Evolutionary conservation across 2,329 filamentous ascomycete genomes (phyloP), one percentile per base, ranked within the genome.

Genomic region (Gyromitra esculenta): DNA sequence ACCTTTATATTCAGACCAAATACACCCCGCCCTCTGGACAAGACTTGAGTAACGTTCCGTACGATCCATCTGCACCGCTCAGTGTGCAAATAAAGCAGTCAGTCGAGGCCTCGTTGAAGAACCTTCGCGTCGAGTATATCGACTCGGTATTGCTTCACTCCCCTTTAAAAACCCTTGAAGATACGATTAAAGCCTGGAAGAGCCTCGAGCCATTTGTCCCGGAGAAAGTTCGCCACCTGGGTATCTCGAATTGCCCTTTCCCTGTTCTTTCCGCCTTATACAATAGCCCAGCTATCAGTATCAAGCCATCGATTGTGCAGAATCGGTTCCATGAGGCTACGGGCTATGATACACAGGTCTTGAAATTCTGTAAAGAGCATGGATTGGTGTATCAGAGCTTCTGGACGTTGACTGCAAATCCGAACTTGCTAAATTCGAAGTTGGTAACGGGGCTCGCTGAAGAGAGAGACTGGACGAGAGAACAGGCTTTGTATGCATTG

Each of bases 1-100:
- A 91, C 43, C 80, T 95, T 60, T 93, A 90, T 82, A 86, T 94
- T 57, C 92, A 96, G 87, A 94, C 92, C n/a, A 96, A 95, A 83
- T 96, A 91, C 84, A 93, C 91, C 0, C 87, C 90, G 0, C 83
- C 89, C 3, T 83, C 83, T 15, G 89, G 88, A 31, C 91, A 94
- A 82, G 88, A 90, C 81, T 84, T 84, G 1, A 83, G 83, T 52
- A 86, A 88, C 63, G 85, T 89, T 83, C 91, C 91, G 0, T 93
- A 93, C 82, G 85, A 90, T 80, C 83, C 87, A 0, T 81, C 85
- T 1, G 85, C 87, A 9, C 85, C 89, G 0, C 83, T 94, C 35
- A 85, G 85, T 13, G 86, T 90, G 18, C 91, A 94, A 83, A 87
- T 94, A 18, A 86, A 87, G 79, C 85, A 88, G 50, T 94, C 91